Evolutionary conservation across 768 basidiomycete genomes (phyloP), one percentile per base, ranked within the genome.

Genomic region (Serpula lacrymans): DNA sequence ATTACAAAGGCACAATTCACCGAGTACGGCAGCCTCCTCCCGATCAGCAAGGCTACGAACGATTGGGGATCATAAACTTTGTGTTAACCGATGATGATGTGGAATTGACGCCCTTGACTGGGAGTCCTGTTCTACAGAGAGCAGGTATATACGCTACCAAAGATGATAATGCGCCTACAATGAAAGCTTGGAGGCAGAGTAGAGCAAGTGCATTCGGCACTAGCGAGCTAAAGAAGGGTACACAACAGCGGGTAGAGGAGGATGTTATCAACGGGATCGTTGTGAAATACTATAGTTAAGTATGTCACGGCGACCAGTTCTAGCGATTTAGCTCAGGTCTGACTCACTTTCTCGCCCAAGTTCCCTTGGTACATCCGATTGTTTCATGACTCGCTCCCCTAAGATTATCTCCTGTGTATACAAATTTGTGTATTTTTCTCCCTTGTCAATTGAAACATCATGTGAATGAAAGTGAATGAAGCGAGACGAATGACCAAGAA

Each of bases 21-120:
- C 72, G 79, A 11, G 79, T 82, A 13, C 64, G 78, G 3, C 75
- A 75, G 48, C 81, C 79, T 2, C 80, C 79, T 8, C 48, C 53
- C 0, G 78, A 80, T 44, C 80, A 82, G 47, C 71, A 60, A 22
- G 55, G 52, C 22, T 59, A 67, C 45, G 63, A 72, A 12, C 74
- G 80, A 7, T 63, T 81, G 2, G 79, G 80, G 1, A 65, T 72
- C 3, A 80, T 81, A 53, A 81, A 82, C 56, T 82, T 83, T 48
- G 58, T 56, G 23, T 63, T 70, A 66, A 58, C 72, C 0, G 71
- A 81, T 45, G 78, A 81, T 51, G 51, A 68, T 21, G 68, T 70
- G 31, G 64, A 58, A 37, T 60, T 82, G 20, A 55, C 58, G 3
- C 78, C 80, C 1, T 50, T 72, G 4, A 35, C 55, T 0, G 62